Evolutionary conservation across 768 basidiomycete genomes (phyloP).

Genomic region (Leccinum boreale): DNA sequence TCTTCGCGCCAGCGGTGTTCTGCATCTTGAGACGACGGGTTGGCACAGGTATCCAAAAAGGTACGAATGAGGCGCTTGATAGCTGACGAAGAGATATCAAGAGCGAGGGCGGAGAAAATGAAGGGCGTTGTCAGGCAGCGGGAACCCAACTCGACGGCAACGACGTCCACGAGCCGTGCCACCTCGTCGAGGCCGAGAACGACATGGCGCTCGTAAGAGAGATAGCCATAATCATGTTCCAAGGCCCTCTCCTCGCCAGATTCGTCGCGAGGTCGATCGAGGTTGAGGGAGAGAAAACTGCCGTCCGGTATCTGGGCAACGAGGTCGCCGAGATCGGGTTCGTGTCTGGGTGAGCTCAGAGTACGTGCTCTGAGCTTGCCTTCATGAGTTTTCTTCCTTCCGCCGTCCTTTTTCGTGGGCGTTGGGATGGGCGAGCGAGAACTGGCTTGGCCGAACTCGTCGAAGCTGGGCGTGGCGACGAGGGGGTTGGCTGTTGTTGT

Average conservation of each 20-base stretch:
- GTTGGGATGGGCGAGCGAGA: slow-evolving; percentile 18
- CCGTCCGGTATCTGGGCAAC: slow-evolving; percentile 47
- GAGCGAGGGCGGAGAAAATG: slow-evolving; percentile 84
- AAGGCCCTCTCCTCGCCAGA: slow-evolving; percentile 38
- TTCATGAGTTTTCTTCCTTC: slow-evolving; percentile 41
- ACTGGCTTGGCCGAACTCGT: slow-evolving; percentile 65
- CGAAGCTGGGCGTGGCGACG: slow-evolving; percentile 30
- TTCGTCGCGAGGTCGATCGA: slow-evolving; percentile 45
- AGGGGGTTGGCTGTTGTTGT: slow-evolving; percentile 3
- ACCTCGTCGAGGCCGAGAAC: slow-evolving; percentile 75
- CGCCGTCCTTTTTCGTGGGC: slow-evolving; percentile 48
- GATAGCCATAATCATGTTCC: slow-evolving; percentile 63
- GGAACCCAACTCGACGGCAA: slow-evolving; percentile 66
- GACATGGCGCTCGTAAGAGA: slow-evolving; percentile 70
- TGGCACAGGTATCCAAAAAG: slow-evolving; percentile 66
- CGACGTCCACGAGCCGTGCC: slow-evolving; percentile 63
- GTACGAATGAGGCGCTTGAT: slow-evolving; percentile 75
- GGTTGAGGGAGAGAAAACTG: slow-evolving; percentile 49
- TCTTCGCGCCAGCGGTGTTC: slow-evolving; percentile 74
- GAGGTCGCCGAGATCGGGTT: slow-evolving; percentile 32
- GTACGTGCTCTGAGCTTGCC: slow-evolving; percentile 39
- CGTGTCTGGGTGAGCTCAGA: slow-evolving; percentile 36
- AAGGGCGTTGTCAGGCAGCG: slow-evolving; percentile 85
- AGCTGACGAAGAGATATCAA: slow-evolving; percentile 75
- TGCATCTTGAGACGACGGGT: slow-evolving; percentile 34